Conservation (phyloP, 2,329 filamentous ascomycete species). For the Delphinella strobiligena region DNA sequence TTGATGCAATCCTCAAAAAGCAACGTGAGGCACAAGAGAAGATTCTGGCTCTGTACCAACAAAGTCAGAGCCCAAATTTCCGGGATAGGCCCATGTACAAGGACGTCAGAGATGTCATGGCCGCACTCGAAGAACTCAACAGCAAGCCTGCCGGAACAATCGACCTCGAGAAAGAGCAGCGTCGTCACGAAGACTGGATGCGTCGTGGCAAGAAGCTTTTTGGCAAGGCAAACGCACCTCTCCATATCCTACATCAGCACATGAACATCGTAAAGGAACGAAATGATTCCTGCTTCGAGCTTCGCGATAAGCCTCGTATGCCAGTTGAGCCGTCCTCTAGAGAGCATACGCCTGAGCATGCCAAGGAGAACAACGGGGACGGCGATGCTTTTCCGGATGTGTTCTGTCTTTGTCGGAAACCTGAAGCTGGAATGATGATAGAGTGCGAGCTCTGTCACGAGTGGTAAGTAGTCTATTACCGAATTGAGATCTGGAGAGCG, state of each 20-base stretch:
- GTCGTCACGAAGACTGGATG: constrained; percentile 98
- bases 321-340: constrained; percentile 87
- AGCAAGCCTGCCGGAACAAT: constrained; percentile 85
- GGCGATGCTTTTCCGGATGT: constrained; percentile 48
- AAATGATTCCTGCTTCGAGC: constrained; percentile 84
- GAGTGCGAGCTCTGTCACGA: constrained; percentile 97
- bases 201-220: constrained; percentile 94
- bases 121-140: constrained; percentile 75
- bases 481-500: background rate
- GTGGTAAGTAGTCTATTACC: constrained; percentile 51
- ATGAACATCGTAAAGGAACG: constrained; percentile 87
- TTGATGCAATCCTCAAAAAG: constrained; percentile 89
- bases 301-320: constrained; percentile 74
- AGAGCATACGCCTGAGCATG: constrained; percentile 53
- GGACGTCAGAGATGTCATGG: constrained; percentile 84
- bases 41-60: constrained; percentile 69
- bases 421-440: constrained; percentile 98
- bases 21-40: constrained; percentile 88
- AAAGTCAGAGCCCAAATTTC: constrained; percentile 63
- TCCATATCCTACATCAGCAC: constrained; percentile 90
- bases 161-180: constrained; percentile 87
- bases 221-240: constrained; percentile 90
- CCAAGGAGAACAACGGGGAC: constrained; percentile 10
- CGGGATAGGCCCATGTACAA: constrained; percentile 72
- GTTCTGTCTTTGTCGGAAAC: constrained; percentile 89